Conservation (phyloP, 257 asterid genomes). For the Solanum ossicruentum region DNA sequence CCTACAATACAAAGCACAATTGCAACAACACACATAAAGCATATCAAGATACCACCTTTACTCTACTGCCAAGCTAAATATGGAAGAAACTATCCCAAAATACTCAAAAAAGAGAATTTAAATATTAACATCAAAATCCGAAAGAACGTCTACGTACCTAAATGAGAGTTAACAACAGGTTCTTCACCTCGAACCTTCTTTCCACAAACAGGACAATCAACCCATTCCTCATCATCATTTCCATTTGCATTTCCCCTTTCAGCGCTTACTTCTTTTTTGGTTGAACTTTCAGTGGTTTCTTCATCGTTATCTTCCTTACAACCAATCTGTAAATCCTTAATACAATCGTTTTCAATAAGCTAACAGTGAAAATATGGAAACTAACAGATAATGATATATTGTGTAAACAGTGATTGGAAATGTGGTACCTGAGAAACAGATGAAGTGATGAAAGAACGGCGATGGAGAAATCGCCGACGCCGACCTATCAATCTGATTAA, state of each 20-base stretch:
- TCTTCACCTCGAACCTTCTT: constrained; percentile 32
- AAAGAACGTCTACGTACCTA: constrained; percentile 27
- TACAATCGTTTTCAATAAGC: not conserved
- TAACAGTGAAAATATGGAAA: not conserved
- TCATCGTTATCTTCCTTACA: constrained; percentile 6
- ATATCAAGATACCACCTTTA: not conserved
- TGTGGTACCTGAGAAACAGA: constrained; percentile 16
- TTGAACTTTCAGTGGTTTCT: not conserved
- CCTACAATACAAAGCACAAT: not conserved
- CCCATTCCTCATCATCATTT: constrained; percentile 18
- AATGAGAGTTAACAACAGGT: constrained; percentile 57
- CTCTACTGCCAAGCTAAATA: not conserved
- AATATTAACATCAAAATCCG: not conserved
- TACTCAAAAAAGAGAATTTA: not conserved
- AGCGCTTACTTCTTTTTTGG: constrained; percentile 4
- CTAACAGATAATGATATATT: not conserved
- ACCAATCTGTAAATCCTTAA: not conserved
- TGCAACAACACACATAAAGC: not conserved
- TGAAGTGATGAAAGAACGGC: constrained; percentile 33
- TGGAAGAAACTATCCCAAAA: not conserved
- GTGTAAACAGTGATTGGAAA: not conserved
- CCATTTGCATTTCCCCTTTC: not conserved
- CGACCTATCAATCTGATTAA: constrained; percentile 62
- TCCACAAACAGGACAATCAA: constrained; percentile 74
- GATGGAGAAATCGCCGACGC: constrained; percentile 69